A percentile compares a stretch with the other conserved stretches of the same genome.
Conservation (phyloP, 148 eudicot species). For the Drosera capensis region DNA sequence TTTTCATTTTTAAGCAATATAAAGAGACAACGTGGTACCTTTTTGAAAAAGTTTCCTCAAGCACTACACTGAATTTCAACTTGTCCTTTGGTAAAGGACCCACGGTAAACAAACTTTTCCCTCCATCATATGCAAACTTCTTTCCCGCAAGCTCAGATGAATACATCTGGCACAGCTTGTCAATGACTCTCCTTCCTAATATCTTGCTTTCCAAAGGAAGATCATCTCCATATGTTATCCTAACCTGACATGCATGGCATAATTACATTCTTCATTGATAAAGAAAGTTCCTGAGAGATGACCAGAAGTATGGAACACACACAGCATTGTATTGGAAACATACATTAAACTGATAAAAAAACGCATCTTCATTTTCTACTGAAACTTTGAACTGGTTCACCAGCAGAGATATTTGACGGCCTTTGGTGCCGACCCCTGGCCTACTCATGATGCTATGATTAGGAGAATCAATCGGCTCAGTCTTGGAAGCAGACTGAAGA, state of each 20-base stretch:
- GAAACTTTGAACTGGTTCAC: constrained; percentile 69
- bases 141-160: constrained; percentile 39
- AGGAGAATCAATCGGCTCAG: constrained; percentile 19
- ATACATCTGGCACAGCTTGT: constrained; percentile 35
- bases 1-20: not conserved
- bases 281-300: constrained; percentile 1
- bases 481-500: constrained; percentile 15
- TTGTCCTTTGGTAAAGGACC: constrained; percentile 45
- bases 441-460: constrained; percentile 40
- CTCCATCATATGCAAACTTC: constrained; percentile 58
- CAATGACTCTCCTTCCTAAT: constrained; percentile 36
- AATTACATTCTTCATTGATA: no score
- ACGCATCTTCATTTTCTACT: constrained; percentile 21
- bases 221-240: constrained; percentile 35
- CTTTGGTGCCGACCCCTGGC: constrained; percentile 58
- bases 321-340: not conserved
- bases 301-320: not conserved
- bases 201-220: constrained; percentile 37
- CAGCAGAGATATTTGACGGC: constrained; percentile 34
- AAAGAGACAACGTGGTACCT: constrained; percentile 21
- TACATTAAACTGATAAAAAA: constrained; percentile 71
- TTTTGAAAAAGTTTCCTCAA: constrained; percentile 47
- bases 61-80: constrained; percentile 33
- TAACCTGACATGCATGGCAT: constrained; percentile 39
- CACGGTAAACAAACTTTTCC: constrained; percentile 49